phyloP scores from a whole-genome alignment of 345 rosid species.

The Syzygium grande region DNA sequence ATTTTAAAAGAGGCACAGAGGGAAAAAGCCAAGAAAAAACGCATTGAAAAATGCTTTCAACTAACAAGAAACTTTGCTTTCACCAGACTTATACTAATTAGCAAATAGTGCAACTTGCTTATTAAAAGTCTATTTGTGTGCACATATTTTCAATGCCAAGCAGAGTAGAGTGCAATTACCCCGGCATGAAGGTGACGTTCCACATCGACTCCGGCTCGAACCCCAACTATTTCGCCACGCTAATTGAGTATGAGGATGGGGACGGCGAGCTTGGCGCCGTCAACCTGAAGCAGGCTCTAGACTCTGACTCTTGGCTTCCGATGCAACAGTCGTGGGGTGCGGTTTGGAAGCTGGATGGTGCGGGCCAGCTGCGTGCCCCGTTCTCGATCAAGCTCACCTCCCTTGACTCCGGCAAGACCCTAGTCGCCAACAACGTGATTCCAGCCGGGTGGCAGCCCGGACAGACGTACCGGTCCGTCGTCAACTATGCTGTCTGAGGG shows the following conservation, averaged over 20 bases:
- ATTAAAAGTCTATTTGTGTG: not conserved
- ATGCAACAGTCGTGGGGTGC: conserved; percentile 60
- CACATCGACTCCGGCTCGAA: conserved; percentile 45
- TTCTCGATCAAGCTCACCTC: conserved; percentile 47
- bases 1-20: not conserved
- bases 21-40: not conserved
- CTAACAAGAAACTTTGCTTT: not conserved
- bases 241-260: conserved; percentile 38
- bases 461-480: conserved; percentile 30
- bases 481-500: conserved; percentile 19
- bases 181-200: conserved; percentile 26
- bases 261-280: conserved; percentile 39
- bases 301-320: conserved; percentile 36
- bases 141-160: not conserved
- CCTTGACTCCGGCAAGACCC: conserved; percentile 10
- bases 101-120: not conserved
- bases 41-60: not conserved
- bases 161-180: conserved; percentile 53
- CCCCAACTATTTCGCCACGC: conserved; percentile 39
- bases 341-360: conserved; percentile 39
- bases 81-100: not conserved
- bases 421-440: conserved; percentile 35
- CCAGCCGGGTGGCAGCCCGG: conserved; percentile 56
- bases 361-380: conserved; percentile 33
- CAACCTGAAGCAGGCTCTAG: conserved; percentile 32